Conservation (phyloP, 805 yeast genomes). For the Candida sakaeoensis region DNA sequence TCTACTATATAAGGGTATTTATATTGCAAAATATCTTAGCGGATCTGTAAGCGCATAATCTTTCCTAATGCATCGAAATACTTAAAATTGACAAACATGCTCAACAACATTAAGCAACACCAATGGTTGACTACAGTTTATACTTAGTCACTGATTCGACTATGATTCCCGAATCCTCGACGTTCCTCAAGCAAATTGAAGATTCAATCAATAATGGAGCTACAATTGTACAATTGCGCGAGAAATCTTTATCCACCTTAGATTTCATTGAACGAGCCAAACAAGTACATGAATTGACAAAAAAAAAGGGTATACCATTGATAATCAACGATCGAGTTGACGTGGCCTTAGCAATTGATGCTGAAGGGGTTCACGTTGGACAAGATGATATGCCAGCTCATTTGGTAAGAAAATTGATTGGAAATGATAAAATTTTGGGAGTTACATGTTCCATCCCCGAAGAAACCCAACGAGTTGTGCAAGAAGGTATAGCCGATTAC, state of each 20-base stretch:
- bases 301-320: conserved; percentile 60
- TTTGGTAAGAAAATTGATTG: conserved; percentile 59
- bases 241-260: conserved; percentile 65
- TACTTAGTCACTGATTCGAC: conserved; percentile 80
- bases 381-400: conserved; percentile 78
- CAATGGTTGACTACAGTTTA: conserved; percentile 48
- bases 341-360: conserved; percentile 83
- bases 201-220: conserved; percentile 67
- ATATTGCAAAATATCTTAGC: neutral
- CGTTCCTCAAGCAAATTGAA: conserved; percentile 58
- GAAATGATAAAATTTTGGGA: conserved; percentile 75
- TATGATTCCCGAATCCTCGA: conserved; percentile 55
- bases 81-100: neutral
- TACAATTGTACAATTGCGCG: conserved; percentile 80
- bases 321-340: conserved; percentile 85
- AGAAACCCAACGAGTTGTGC: conserved; percentile 52
- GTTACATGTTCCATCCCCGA: conserved; percentile 61
- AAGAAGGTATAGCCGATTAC: conserved; percentile 60
- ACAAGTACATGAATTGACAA: conserved; percentile 59
- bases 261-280: conserved; percentile 63
- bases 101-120: neutral
- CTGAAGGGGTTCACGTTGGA: conserved; percentile 91
- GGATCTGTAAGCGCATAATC: conserved; percentile 4
- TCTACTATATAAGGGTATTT: neutral
- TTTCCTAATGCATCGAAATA: conserved; percentile 2